phyloP scores from a whole-genome alignment of 805 yeast species.

The Maudiozyma barnettii region DNA sequence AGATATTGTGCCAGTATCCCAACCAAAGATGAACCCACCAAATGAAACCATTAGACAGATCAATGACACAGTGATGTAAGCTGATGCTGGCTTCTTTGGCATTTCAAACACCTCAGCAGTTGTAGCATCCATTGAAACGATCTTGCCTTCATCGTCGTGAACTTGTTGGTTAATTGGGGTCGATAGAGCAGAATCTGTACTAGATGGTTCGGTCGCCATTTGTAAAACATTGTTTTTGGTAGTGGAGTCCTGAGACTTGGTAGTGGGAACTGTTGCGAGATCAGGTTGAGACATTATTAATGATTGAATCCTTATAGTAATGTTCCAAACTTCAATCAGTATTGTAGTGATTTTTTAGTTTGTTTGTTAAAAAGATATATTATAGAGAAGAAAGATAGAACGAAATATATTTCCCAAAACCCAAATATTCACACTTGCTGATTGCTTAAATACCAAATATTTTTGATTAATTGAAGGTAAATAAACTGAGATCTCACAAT shows the following conservation, averaged over 20 bases:
- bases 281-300: not conserved
- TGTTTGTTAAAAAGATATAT: no score
- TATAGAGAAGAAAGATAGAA: no score
- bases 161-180: not conserved
- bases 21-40: slow-evolving; percentile 54
- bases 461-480: no score
- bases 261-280: not conserved
- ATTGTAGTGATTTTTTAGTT: no score
- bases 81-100: slow-evolving; percentile 13
- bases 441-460: no score
- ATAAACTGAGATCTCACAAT: no score
- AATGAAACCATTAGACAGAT: slow-evolving; percentile 46
- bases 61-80: slow-evolving; percentile 17
- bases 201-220: not conserved
- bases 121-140: not conserved
- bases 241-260: not conserved
- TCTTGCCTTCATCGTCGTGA: not conserved
- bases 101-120: not conserved
- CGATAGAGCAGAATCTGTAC: not conserved
- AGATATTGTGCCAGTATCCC: slow-evolving; percentile 75
- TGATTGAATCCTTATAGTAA: no score
- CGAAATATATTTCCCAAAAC: no score
- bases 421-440: no score
- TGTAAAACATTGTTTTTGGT: not conserved
- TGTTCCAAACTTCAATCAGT: no score